Conservation (phyloP, 306 rosid species). For the Inga oerstediana region DNA sequence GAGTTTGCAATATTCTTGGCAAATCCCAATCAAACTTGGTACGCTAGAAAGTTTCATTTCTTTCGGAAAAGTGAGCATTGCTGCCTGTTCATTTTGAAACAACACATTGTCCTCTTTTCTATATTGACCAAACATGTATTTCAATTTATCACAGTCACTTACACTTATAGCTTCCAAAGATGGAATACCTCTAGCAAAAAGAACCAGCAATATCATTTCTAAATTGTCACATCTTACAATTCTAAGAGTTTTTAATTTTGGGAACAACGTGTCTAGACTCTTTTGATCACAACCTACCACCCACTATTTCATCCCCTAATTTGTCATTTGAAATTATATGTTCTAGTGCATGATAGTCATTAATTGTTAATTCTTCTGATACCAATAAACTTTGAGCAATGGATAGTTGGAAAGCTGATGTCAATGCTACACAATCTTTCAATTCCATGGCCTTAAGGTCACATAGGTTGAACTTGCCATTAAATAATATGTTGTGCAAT, state of each 20-base stretch:
- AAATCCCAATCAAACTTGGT: too few relatives aligned
- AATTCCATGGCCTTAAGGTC: not conserved
- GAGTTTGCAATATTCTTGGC: too few relatives aligned
- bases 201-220: constrained; percentile 28
- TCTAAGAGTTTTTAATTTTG: constrained; percentile 23
- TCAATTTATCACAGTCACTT: too few relatives aligned
- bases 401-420: not conserved
- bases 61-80: too few relatives aligned
- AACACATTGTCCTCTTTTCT: too few relatives aligned
- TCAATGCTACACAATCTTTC: not conserved
- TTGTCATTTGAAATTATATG: not conserved
- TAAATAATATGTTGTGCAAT: not conserved
- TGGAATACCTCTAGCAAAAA: constrained; percentile 2
- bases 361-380: constrained; percentile 1
- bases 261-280: constrained; percentile 5
- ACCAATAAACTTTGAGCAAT: constrained; percentile 17
- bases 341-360: not conserved
- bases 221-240: constrained; percentile 21
- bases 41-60: too few relatives aligned
- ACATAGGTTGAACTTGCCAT: not conserved
- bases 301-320: not conserved
- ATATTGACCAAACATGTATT: too few relatives aligned
- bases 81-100: too few relatives aligned
- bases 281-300: not conserved
- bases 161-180: too few relatives aligned